These are phyloP conservation scores for Rusavskia elegans DNA, from an alignment of 495 filamentous ascomycete genomes.

Conservation along the genomic window DNA sequence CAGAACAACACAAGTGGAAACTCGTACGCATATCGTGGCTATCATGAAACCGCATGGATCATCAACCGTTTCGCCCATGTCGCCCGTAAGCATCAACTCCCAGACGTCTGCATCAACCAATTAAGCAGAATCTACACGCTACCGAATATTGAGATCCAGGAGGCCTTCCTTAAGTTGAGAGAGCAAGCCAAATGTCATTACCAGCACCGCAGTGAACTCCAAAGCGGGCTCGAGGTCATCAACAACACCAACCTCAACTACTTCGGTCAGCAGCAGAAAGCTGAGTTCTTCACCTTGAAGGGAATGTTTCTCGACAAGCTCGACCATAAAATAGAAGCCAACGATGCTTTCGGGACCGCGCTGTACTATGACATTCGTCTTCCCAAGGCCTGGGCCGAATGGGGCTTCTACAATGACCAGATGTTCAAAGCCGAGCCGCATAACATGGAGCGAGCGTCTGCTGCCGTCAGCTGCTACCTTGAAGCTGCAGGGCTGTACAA, in stretches of 20 bases:
- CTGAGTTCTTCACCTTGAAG: constrained; percentile 97
- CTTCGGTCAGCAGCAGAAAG: constrained; percentile 89
- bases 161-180: constrained; percentile 90
- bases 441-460: constrained; percentile 65
- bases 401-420: constrained; percentile 94
- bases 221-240: constrained; percentile 87
- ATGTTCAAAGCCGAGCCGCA: constrained; percentile 79
- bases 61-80: constrained; percentile 99
- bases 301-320: constrained; percentile 98
- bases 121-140: constrained; percentile 95
- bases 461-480: constrained; percentile 88
- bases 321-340: constrained; percentile 71
- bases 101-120: constrained; percentile 93
- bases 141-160: constrained; percentile 98
- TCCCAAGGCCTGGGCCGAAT: constrained; percentile 97
- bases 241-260: constrained; percentile 99
- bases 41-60: constrained; percentile 98
- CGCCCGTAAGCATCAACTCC: constrained; percentile 88
- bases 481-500: constrained; percentile 94
- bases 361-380: constrained; percentile 89
- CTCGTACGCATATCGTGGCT: constrained; percentile 91
- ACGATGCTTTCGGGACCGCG: constrained; percentile 85
- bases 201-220: constrained; percentile 82
- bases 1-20: constrained; percentile 64
- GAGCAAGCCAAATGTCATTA: constrained; percentile 99